Evolutionary conservation across 2,329 filamentous ascomycete genomes (phyloP), one percentile per base, ranked within the genome.

Genomic region (Talaromyces marneffei): DNA sequence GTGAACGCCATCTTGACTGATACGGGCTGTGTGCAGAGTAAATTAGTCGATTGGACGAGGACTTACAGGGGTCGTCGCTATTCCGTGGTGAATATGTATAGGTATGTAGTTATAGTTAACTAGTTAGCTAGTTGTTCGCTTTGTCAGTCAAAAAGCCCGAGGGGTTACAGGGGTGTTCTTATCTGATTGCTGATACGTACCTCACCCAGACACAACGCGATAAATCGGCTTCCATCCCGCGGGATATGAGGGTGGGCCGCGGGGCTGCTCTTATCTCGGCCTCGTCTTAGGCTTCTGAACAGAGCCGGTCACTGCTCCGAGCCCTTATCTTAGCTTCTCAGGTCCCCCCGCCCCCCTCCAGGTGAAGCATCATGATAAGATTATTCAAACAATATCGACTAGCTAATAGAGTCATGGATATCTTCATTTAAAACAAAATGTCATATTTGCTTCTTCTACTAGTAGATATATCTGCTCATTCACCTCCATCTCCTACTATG

Each of bases 1-100:
- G 40, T 61, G 52, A 60, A 60, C 7, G 39, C 39, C 59, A 60
- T 60, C 25, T 42, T 56, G 27, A 46, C 42, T 27, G 42, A 46
- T 46, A 12, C 14, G 14, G 2, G 7, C 10, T 46, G 23, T 46
- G 42, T 12, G 20, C 12, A 25, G 42, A 46, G 20, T 46, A n/a
- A n/a, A n/a, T n/a, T n/a, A 27, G 18, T 44, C 20, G 18, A 27
- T 16, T 46, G 39, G 39, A 42, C 18, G 42, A 46, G 29, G 42
- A 46, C 20, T 27, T 23, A 10, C 20, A 16, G 10, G 25, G 20
- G 16, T 46, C 23, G 25, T 46, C 39, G 9, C 3, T 46, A 44
- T 12, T 44, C 12, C 40, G 12, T 44, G 40, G 12, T 25, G 5
- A n/a, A n/a, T n/a, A 46, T 46, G 42, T 25, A 46, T 27, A 46